Percentiles rank a stretch among this genome's conserved stretches.
Conservation (phyloP, 2,329 filamentous ascomycete species). For the Aspergillus pseudonomiae region DNA sequence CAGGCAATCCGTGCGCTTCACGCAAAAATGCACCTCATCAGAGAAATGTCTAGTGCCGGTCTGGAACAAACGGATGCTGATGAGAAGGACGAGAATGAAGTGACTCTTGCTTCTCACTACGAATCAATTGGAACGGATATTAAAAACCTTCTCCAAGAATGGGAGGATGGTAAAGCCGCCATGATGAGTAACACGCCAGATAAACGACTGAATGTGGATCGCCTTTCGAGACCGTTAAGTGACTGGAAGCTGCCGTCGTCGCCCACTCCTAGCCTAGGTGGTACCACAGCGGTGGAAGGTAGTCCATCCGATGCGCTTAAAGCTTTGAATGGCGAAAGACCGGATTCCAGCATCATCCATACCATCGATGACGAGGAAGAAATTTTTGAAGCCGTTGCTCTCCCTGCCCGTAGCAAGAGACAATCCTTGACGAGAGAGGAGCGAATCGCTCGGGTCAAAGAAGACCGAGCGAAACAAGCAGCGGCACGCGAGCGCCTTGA, state of each 20-base stretch:
- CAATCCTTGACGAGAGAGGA: constrained; percentile 79
- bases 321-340: constrained; percentile 72
- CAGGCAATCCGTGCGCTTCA: constrained; percentile 89
- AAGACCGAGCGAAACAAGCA: constrained; percentile 77
- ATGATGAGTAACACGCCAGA: constrained; percentile 75
- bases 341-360: constrained; percentile 29
- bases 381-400: constrained; percentile 87
- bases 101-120: constrained; percentile 82
- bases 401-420: constrained; percentile 67
- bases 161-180: constrained; percentile 85
- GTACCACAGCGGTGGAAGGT: constrained; percentile 55
- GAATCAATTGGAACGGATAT: constrained; percentile 92
- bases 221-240: constrained; percentile 56
- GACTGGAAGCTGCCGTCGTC: constrained; percentile 48
- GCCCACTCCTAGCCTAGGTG: constrained; percentile 50
- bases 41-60: constrained; percentile 82
- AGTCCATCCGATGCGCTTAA: constrained; percentile 72
- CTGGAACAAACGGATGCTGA: constrained; percentile 71
- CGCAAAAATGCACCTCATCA: constrained; percentile 88
- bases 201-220: constrained; percentile 69
- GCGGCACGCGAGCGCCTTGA: constrained; percentile 73
- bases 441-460: constrained; percentile 81
- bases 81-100: constrained; percentile 79
- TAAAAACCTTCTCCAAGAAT: constrained; percentile 75
- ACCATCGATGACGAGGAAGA: constrained; percentile 63